Conservation (phyloP, 257 asterid species). For the Solanum neorickii region DNA sequence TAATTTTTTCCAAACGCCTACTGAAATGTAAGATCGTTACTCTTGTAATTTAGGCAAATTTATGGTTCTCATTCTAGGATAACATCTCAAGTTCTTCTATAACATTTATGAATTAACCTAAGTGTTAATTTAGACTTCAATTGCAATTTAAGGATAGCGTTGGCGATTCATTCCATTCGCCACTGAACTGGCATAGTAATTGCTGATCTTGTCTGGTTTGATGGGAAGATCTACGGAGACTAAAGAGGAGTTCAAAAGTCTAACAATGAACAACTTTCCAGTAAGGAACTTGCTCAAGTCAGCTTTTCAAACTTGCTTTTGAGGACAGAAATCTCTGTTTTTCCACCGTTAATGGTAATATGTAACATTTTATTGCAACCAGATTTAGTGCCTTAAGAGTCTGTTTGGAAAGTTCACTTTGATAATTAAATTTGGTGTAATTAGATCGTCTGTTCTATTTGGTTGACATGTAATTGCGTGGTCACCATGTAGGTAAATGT, state of each 20-base stretch:
- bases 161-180: not conserved
- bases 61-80: not conserved
- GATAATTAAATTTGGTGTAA: too few relatives aligned
- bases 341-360: not conserved
- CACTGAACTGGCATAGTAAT: not conserved
- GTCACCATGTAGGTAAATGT: too few relatives aligned
- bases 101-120: not conserved
- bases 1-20: not conserved
- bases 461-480: too few relatives aligned
- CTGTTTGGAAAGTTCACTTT: too few relatives aligned
- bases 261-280: not conserved
- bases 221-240: not conserved
- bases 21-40: not conserved
- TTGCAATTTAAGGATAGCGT: not conserved
- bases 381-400: not conserved
- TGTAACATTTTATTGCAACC: not conserved
- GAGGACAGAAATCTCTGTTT: not conserved
- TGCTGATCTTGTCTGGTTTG: not conserved
- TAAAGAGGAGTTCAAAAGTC: not conserved
- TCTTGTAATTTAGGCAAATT: not conserved
- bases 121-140: not conserved
- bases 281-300: not conserved
- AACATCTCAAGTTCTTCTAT: not conserved
- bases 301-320: not conserved
- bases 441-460: fast-evolving